These are phyloP conservation scores for Amanita phalloides DNA, from an alignment of 768 basidiomycete species.

Conservation along the genomic window DNA sequence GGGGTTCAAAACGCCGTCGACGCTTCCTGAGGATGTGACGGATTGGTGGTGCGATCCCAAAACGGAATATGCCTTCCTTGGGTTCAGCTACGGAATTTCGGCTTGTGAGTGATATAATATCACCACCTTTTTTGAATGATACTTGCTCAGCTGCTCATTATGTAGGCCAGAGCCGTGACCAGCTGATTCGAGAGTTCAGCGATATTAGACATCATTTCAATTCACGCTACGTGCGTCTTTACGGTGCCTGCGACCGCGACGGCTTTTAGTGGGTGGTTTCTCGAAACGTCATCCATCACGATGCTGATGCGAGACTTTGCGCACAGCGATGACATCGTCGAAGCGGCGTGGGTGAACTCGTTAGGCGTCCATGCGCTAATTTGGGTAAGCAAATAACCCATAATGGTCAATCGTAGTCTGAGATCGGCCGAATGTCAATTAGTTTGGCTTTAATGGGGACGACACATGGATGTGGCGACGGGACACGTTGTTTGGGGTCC, in stretches of 20 bases:
- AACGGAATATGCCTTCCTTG: slow-evolving; percentile 56
- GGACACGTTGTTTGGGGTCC: slow-evolving; percentile 28
- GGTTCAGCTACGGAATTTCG: slow-evolving; percentile 55
- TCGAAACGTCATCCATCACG: not conserved
- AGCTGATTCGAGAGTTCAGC: slow-evolving; percentile 36
- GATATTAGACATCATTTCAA: slow-evolving; percentile 41
- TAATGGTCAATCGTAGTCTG: too few relatives aligned
- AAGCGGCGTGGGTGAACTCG: slow-evolving; percentile 41
- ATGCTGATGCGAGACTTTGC: not conserved
- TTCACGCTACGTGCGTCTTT: slow-evolving; percentile 42
- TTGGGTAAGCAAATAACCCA: slow-evolving; percentile 29
- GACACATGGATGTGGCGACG: slow-evolving; percentile 36
- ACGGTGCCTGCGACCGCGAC: slow-evolving; percentile 24
- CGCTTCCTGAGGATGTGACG: slow-evolving; percentile 20
- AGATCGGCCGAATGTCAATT: not conserved
- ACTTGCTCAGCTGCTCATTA: not conserved
- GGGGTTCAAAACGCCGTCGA: slow-evolving; percentile 36
- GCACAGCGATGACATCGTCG: slow-evolving; percentile 33
- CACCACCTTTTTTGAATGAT: not conserved
- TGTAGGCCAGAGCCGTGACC: slow-evolving; percentile 31
- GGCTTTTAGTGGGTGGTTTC: slow-evolving; percentile 22
- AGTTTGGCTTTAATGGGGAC: slow-evolving; percentile 26
- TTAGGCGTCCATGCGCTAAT: slow-evolving; percentile 52
- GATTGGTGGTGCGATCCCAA: slow-evolving; percentile 43
- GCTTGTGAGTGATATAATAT: slow-evolving; percentile 26